Conservation (phyloP, 371 early-diverging fungal genomes). For the Globomyces sp. region DNA sequence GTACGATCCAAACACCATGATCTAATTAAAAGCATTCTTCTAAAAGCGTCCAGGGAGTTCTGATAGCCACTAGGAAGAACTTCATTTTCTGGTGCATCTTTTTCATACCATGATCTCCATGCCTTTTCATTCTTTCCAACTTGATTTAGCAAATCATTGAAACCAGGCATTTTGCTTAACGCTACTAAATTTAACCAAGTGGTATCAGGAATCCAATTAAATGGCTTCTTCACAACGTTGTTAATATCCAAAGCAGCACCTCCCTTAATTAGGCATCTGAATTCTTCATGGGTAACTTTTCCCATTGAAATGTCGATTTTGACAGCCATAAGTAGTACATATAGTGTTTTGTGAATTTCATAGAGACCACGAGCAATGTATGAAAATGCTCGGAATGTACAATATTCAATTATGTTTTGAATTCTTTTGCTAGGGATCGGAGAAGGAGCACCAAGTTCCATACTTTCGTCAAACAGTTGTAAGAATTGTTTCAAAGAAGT, state of each 20-base stretch:
- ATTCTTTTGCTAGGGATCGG: slow-evolving; percentile 61
- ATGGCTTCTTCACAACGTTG: slow-evolving; percentile 59
- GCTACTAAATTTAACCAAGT: slow-evolving; percentile 63
- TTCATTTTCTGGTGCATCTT: slow-evolving; percentile 61
- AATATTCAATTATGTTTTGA: slow-evolving; percentile 63
- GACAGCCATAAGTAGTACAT: slow-evolving; percentile 56
- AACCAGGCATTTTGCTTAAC: slow-evolving; percentile 57
- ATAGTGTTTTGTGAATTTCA: slow-evolving; percentile 60
- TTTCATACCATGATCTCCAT: slow-evolving; percentile 61
- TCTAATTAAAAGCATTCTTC: slow-evolving; percentile 51
- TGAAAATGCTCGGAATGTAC: slow-evolving; percentile 54
- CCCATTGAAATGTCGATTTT: slow-evolving; percentile 54
- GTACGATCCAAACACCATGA: slow-evolving; percentile 60
- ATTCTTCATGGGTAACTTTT: slow-evolving; percentile 58
- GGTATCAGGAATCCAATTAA: slow-evolving; percentile 63
- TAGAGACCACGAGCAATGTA: slow-evolving; percentile 59
- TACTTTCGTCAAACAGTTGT: slow-evolving; percentile 61
- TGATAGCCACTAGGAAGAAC: slow-evolving; percentile 55
- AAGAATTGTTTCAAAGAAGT: slow-evolving; percentile 59
- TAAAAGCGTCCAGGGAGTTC: slow-evolving; percentile 54
- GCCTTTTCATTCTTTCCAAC: slow-evolving; percentile 63
- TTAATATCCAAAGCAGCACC: slow-evolving; percentile 64
- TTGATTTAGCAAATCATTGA: slow-evolving; percentile 57
- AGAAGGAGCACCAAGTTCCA: slow-evolving; percentile 56
- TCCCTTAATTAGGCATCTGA: slow-evolving; percentile 59